A percentile compares a stretch with the other conserved stretches of the same genome.
Evolutionary conservation across 148 eudicot species (phyloP).

Genomic region (Arbutus unedo): DNA sequence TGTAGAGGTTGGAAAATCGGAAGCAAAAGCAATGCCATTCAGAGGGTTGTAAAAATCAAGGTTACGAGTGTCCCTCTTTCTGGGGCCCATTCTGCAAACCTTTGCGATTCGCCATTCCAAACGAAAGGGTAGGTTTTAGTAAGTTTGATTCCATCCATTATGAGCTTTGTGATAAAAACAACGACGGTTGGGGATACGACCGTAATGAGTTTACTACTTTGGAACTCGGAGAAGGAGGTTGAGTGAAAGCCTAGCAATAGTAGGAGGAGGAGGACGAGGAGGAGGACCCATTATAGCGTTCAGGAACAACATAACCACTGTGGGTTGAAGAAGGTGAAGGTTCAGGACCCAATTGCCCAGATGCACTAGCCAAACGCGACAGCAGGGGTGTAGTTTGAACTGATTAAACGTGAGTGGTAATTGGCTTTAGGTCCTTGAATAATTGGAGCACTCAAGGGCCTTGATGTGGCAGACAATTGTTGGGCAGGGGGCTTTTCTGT

Average conservation of each 20-base stretch:
- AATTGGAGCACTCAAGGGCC: slow-evolving; percentile 87
- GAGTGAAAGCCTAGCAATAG: slow-evolving; percentile 33
- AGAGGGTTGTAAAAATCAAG: slow-evolving; percentile 39
- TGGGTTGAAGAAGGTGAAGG: slow-evolving; percentile 39
- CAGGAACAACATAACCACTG: slow-evolving; percentile 38
- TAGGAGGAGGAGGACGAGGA: slow-evolving; percentile 33
- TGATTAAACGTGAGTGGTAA: slow-evolving; percentile 42
- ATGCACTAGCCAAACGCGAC: slow-evolving; percentile 73
- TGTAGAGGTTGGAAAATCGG: no score
- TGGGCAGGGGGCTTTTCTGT: slow-evolving; percentile 28
- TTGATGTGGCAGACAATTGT: slow-evolving; percentile 48
- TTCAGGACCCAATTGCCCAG: slow-evolving; percentile 76
- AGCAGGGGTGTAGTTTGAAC: slow-evolving; percentile 43
- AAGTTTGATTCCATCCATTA: slow-evolving; percentile 41
- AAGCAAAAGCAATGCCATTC: no score
- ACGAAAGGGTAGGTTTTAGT: slow-evolving; percentile 41
- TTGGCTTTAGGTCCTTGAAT: slow-evolving; percentile 45
- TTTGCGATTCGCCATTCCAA: slow-evolving; percentile 38
- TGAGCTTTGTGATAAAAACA: slow-evolving; percentile 35
- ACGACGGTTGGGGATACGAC: slow-evolving; percentile 46
- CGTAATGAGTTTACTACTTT: slow-evolving; percentile 34
- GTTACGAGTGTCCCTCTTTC: slow-evolving; percentile 41
- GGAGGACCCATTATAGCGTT: slow-evolving; percentile 67
- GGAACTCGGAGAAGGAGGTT: slow-evolving; percentile 39
- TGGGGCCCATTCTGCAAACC: slow-evolving; percentile 38